These are phyloP conservation scores for Hyphopichia homilentoma DNA, from an alignment of 805 yeast genomes.

Conservation along the genomic window DNA sequence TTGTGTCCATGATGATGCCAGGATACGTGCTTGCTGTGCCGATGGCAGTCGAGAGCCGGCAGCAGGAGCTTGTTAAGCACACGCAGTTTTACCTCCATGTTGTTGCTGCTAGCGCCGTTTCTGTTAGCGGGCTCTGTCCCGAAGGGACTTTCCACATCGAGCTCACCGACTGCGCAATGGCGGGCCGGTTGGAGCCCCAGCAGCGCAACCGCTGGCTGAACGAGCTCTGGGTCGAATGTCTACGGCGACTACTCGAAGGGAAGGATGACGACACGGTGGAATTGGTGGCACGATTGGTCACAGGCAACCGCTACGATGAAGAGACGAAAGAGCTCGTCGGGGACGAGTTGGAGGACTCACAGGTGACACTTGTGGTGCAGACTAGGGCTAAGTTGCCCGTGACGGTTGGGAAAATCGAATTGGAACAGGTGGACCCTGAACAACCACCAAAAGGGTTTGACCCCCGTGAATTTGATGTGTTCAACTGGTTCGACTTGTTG, in stretches of 20 bases:
- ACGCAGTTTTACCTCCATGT: too few relatives aligned
- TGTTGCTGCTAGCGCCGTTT: too few relatives aligned
- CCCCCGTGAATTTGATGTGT: constrained; percentile 10
- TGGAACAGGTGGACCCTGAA: constrained; percentile 15
- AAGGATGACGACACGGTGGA: constrained; percentile 11
- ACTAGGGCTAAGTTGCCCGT: constrained; percentile 21
- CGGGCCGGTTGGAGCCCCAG: constrained; percentile 2
- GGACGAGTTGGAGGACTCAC: constrained; percentile 13
- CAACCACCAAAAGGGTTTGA: constrained; percentile 4
- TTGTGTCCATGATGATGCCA: too few relatives aligned
- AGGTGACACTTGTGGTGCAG: constrained; percentile 16
- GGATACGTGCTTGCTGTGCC: too few relatives aligned
- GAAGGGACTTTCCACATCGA: constrained; percentile 18
- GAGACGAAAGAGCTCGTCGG: constrained; percentile 19
- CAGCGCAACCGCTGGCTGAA: constrained; percentile 6
- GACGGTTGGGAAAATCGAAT: constrained; percentile 21
- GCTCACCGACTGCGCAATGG: constrained; percentile 7
- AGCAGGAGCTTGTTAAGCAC: too few relatives aligned
- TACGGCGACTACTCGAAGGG: constrained; percentile 14
- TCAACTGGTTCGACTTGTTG: constrained; percentile 23
- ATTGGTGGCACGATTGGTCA: constrained; percentile 17
- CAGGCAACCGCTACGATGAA: constrained; percentile 19
- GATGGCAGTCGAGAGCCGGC: too few relatives aligned
- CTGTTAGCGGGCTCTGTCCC: too few relatives aligned
- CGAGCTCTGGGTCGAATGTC: constrained; percentile 15